Conservation (phyloP, 441 rosid species). For the Theobroma grandiflorum region DNA sequence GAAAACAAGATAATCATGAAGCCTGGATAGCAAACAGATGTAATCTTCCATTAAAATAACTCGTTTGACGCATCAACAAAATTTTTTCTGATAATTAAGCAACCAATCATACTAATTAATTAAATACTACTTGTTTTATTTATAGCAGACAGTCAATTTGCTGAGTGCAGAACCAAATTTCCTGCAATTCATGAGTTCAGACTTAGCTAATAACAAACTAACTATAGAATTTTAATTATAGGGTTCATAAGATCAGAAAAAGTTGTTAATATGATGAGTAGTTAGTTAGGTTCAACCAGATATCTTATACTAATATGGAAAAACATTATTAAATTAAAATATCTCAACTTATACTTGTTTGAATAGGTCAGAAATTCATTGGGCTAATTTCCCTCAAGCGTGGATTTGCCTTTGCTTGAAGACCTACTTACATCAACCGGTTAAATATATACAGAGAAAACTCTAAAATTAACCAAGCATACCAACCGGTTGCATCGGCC, state of each 20-base stretch:
- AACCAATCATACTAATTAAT: background rate
- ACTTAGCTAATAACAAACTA: background rate
- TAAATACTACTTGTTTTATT: background rate
- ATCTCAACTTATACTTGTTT: background rate
- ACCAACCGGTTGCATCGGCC: no score
- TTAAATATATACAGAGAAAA: no score
- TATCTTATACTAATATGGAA: background rate
- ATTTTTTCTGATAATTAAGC: no score
- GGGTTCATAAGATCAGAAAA: background rate
- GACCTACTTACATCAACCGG: no score
- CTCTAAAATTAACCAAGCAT: no score
- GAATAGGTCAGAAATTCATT: background rate
- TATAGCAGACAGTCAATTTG: background rate
- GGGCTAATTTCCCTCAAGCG: no score
- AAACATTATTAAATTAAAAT: background rate
- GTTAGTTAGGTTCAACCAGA: background rate
- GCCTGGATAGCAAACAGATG: constrained; percentile 1
- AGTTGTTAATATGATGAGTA: background rate
- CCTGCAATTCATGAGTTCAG: background rate
- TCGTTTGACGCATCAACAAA: background rate
- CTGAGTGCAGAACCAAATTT: background rate
- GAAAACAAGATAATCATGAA: constrained; percentile 6
- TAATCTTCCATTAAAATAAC: constrained; percentile 21
- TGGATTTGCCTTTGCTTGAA: no score
- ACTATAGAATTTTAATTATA: background rate